A percentile compares a stretch with the other conserved stretches of the same genome.
These are phyloP conservation scores for Umbelopsis ramanniana DNA, from an alignment of 192 early-diverging fungal genomes.

Conservation along the genomic window DNA sequence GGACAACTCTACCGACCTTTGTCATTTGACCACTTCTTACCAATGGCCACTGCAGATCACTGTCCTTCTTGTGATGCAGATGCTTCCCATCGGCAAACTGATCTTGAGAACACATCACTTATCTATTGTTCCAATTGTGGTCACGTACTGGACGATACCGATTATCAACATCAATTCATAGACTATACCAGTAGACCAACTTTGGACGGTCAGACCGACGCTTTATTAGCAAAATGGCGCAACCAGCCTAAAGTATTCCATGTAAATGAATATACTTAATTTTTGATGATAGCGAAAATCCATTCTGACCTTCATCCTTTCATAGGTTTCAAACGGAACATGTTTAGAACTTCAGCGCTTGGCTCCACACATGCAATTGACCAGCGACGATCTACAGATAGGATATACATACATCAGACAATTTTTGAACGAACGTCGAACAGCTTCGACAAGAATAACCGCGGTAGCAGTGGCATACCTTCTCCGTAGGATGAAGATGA, in stretches of 20 bases:
- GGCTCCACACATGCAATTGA: not conserved
- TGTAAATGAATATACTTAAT: not conserved
- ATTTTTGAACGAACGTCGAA: not conserved
- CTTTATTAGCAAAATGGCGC: not conserved
- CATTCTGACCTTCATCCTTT: not conserved
- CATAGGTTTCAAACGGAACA: not conserved
- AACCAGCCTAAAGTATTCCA: not conserved
- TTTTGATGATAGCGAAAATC: not conserved
- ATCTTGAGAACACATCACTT: not conserved
- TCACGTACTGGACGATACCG: not conserved
- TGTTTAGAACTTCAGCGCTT: not conserved
- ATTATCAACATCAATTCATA: not conserved
- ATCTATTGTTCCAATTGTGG: not conserved
- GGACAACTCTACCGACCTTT: no score
- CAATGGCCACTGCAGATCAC: not conserved
- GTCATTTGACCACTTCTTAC: not conserved
- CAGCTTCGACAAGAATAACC: not conserved
- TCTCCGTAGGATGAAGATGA: not conserved
- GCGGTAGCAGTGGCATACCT: not conserved
- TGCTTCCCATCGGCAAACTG: not conserved
- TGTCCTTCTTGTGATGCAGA: constrained; percentile 9
- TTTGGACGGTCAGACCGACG: no score
- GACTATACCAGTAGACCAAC: no score
- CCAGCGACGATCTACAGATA: not conserved
- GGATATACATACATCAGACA: not conserved